Conservation (phyloP, 1,139 yeast genomes). For the Pichia sp. region DNA sequence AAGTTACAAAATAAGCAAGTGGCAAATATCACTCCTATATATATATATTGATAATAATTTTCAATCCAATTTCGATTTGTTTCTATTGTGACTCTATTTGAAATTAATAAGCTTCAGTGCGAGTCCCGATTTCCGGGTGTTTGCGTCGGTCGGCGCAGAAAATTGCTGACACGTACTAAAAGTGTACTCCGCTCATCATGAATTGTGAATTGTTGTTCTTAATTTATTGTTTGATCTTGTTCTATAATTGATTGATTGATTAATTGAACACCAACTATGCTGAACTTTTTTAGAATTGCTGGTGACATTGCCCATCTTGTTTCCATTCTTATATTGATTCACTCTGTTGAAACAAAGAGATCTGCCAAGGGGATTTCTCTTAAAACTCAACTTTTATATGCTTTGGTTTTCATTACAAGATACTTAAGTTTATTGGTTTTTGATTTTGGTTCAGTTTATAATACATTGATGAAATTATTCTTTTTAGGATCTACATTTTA, state of each 20-base stretch:
- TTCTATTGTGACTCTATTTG: not conserved
- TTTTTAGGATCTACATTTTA: constrained; percentile 72
- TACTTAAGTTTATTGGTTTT: constrained; percentile 60
- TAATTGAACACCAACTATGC: constrained; percentile 12
- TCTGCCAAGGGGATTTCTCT: constrained; percentile 81
- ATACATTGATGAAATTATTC: constrained; percentile 71
- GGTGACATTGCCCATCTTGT: constrained; percentile 80
- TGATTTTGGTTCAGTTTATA: constrained; percentile 62
- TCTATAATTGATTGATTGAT: not conserved
- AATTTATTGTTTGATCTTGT: not conserved
- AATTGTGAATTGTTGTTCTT: too few relatives aligned
- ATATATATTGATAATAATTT: not conserved
- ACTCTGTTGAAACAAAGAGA: constrained; percentile 56
- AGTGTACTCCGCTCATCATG: too few relatives aligned
- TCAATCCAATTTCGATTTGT: not conserved
- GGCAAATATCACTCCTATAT: not conserved
- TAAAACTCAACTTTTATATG: constrained; percentile 80
- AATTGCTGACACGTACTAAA: not conserved
- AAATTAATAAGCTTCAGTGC: not conserved
- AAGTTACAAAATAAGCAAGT: not conserved
- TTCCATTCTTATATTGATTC: constrained; percentile 68
- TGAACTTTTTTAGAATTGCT: constrained; percentile 28
- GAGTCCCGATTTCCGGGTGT: not conserved
- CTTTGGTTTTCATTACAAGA: constrained; percentile 62
- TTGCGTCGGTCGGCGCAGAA: not conserved